These are phyloP conservation scores for Rhododendron molle DNA, from an alignment of 148 eudicot genomes.

Conservation along the genomic window DNA sequence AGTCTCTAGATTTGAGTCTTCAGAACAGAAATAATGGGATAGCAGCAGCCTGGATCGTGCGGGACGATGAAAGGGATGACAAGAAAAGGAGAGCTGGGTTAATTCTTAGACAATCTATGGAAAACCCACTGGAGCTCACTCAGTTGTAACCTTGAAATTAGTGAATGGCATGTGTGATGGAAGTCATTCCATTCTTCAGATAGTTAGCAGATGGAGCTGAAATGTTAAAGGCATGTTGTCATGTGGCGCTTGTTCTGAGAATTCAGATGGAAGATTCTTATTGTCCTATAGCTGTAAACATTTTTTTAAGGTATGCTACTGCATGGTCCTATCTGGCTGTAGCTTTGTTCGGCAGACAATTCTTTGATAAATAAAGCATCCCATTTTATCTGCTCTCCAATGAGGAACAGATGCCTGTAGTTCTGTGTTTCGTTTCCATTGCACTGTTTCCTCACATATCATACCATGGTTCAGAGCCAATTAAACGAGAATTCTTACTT, in stretches of 20 bases:
- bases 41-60: slow-evolving; percentile 30
- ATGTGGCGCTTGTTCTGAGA: slow-evolving; percentile 21
- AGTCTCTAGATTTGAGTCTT: slow-evolving; percentile 60
- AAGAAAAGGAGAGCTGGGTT: slow-evolving; percentile 77
- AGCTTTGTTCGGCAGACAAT: slow-evolving; percentile 1
- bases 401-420: not conserved
- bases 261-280: slow-evolving; percentile 10
- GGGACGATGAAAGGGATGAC: slow-evolving; percentile 78
- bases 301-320: not conserved
- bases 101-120: slow-evolving; percentile 71
- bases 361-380: not conserved
- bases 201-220: slow-evolving; percentile 18
- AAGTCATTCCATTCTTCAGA: slow-evolving; percentile 14
- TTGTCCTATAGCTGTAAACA: not conserved
- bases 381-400: not conserved
- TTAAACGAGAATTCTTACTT: not conserved
- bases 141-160: slow-evolving; percentile 43
- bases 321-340: not conserved
- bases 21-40: slow-evolving; percentile 25
- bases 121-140: slow-evolving; percentile 57
- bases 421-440: not conserved
- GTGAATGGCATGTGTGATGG: slow-evolving; percentile 11
- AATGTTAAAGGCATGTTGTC: slow-evolving; percentile 17
- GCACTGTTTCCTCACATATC: not conserved
- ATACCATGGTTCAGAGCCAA: not conserved